A percentile compares a stretch with the other conserved stretches of the same genome.
Conservation (phyloP, 2,329 filamentous ascomycete genomes). For the Microcera coccophila region DNA sequence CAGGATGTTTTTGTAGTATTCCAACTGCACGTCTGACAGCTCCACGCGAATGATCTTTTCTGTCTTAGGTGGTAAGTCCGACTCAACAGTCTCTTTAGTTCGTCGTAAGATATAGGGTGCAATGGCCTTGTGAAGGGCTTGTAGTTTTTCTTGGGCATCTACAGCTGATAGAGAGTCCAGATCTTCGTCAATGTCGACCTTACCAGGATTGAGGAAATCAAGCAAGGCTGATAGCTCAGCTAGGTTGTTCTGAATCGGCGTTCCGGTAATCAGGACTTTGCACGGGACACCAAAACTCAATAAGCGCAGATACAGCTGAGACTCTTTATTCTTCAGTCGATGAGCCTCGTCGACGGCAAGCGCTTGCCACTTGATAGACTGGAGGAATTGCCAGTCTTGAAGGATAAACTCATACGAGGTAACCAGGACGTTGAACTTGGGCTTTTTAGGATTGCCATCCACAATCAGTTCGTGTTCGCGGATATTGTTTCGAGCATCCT, state of each 20-base stretch:
- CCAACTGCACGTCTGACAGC: conserved; percentile 89
- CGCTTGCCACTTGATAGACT: conserved; percentile 94
- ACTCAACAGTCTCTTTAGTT: conserved; percentile 96
- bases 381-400: conserved; percentile 76
- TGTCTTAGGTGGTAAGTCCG: conserved; percentile 91
- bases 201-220: conserved; percentile 95
- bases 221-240: conserved; percentile 88
- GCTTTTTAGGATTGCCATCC: conserved; percentile 79
- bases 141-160: conserved; percentile 81
- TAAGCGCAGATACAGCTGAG: conserved; percentile 83
- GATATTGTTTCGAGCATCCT: conserved; percentile 80
- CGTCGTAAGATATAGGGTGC: conserved; percentile 92
- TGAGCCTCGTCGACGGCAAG: conserved; percentile 96
- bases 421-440: conserved; percentile 95
- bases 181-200: conserved; percentile 85
- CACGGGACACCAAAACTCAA: conserved; percentile 83
- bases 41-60: conserved; percentile 99
- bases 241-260: conserved; percentile 94
- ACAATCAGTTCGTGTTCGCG: conserved; percentile 84
- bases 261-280: conserved; percentile 91
- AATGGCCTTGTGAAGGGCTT: conserved; percentile 79
- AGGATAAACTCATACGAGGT: conserved; percentile 98
- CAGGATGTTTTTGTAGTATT: conserved; percentile 98
- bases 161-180: conserved; percentile 74
- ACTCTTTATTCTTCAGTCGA: conserved; percentile 92